Evolutionary conservation across 257 asterid genomes (phyloP), one percentile per base, ranked within the genome.

Genomic region (Voacanga thouarsii): DNA sequence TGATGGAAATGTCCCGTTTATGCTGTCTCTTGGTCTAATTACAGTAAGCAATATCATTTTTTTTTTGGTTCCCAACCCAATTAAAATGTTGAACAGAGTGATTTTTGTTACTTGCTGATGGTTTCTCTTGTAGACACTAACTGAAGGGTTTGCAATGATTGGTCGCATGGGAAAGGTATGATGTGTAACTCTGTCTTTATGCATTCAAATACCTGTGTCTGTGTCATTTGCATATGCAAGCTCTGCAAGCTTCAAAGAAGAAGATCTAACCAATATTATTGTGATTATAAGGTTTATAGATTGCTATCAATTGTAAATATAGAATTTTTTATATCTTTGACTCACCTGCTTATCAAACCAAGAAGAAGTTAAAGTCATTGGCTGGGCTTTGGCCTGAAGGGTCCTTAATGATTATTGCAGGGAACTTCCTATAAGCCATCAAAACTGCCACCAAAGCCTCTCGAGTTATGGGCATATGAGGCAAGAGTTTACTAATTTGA

Each of bases 401-500:
- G 69, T 23, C 30, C 47, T 50, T 76, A 70, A 67, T 45, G 56
- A 59, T 55, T 68, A 80, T 59, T 65, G 83, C 90, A 94, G 97
- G 97, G 97, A 14, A 80, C 89, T 74, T 85, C 85, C 14, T 93
- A 90, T 83, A 84, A 86, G 80, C 92, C 94, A 50, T 83, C 99
- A 30, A 91, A 93, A 82, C 70, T 91, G 89, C 97, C 99, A 8
- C 89, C 94, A 2, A 84, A 89, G 86, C 98, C 98, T 61, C 97
- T 95, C 28, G 94, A 91, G 83, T 78, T 93, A 65, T 95, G 97
- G 99, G 98, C 98, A 12, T 95, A 91, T 63, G 99, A 93, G 97
- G 99, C 93, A 80, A 81, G 87, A 80, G 75, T 68, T 3, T 50
- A 50, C 55, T 21, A 82, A 39, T 71, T 57, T 80, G 39, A 59